These are phyloP conservation scores for Phytophthora megakarya DNA, from an alignment of 352 stramenopile species.

Conservation along the genomic window DNA sequence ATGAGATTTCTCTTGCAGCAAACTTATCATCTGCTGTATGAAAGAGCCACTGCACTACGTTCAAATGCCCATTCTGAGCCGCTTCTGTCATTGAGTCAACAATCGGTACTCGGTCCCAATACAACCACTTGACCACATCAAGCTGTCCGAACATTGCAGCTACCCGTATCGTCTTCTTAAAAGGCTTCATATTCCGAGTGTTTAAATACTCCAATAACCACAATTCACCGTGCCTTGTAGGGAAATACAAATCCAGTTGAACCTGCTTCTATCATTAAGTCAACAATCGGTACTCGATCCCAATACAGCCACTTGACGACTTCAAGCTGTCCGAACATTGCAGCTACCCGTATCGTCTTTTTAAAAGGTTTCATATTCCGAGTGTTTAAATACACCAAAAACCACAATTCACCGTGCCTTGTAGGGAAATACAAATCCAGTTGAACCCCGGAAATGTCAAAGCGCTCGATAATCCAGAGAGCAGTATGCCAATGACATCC, in stretches of 20 bases:
- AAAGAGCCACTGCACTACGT: constrained; percentile 24
- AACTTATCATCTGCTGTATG: background rate
- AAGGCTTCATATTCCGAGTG: background rate
- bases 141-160: constrained; percentile 21
- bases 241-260: constrained; percentile 11
- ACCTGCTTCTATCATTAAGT: no score
- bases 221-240: constrained; percentile 9
- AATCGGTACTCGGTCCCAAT: constrained; percentile 11
- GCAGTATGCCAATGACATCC: constrained; percentile 14
- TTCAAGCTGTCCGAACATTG: constrained; percentile 18
- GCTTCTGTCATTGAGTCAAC: constrained; percentile 9
- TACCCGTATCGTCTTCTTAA: background rate
- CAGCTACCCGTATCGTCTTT: constrained; percentile 6
- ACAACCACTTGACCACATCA: constrained; percentile 27
- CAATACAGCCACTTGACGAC: constrained; percentile 28
- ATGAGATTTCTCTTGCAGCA: background rate
- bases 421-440: constrained; percentile 16
- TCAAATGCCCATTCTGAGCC: constrained; percentile 4
- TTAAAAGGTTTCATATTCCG: background rate
- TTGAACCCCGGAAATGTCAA: background rate
- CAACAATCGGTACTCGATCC: background rate
- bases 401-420: constrained; percentile 11
- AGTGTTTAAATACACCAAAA: constrained; percentile 20
- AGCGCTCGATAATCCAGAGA: constrained; percentile 27
- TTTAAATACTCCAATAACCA: constrained; percentile 24